Base-by-base conservation (phyloP, 2,329 filamentous ascomycete genomes). In the Colletotrichum sp. region DNA sequence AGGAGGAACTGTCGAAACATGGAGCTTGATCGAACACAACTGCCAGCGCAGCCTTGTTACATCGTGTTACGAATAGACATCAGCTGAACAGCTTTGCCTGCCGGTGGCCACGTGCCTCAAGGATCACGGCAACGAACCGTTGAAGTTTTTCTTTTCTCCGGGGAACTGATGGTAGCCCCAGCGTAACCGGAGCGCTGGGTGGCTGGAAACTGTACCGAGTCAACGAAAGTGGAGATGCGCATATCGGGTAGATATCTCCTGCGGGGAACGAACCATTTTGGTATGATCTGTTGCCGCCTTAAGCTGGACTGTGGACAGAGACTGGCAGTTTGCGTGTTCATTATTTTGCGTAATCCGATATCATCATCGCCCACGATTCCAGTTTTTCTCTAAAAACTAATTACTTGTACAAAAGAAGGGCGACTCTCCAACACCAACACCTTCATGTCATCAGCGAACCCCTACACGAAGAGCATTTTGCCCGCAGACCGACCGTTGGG, bases 231-330 rank as follows among this genome's bases (percentile, higher is more conserved):
- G 65, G 16, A 55, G 62, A 62, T 72, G 60, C 10, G 18, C 21
- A 16, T 10, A 12, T 8, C 73, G 73, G 73, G 44, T 76, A 69
- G 70, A 64, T 76, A 76, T 76, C 73, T 73, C 34, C 32, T 28
- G 73, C 64, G 70, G 73, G 72, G 32, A 63, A 75, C 34, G 30
- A 24, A 21, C 64, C 44, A 30, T 15, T 39, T 52, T 12, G n/a
- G 30, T 68, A 64, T 13, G 26, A 59, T 16, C 5, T 7, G 28
- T 73, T 59, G 70, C 73, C 28, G 70, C 73, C 32, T 28, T 72
- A 62, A 67, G 24, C n/a, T 8, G 8, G 12, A n/a, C 18, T 5
- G 15, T 15, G 8, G n/a, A 18, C 10, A 21, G 21, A 18, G 52
- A 3, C 13, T 18, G 2, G 12, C 44, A 10, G 24, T 5, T 8